These are phyloP conservation scores for Lophiotrema nucula DNA, from an alignment of 495 filamentous ascomycete genomes.

Conservation along the genomic window DNA sequence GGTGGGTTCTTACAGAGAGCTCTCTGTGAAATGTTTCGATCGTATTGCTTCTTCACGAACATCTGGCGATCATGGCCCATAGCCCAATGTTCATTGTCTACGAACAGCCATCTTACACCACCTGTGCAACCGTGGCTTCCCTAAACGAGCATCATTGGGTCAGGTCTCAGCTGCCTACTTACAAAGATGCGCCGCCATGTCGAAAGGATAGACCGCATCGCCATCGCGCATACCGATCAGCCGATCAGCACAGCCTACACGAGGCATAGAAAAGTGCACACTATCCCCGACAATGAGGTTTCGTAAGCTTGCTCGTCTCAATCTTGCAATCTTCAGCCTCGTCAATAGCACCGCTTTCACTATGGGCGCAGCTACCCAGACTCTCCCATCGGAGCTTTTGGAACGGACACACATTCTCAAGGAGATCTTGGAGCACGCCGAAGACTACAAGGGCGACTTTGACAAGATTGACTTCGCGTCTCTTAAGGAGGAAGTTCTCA, in stretches of 20 bases:
- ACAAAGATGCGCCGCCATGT: neutral
- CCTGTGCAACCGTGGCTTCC: neutral
- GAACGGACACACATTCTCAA: slow-evolving; percentile 30
- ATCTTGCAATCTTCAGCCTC: too few species aligned
- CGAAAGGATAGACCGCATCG: neutral
- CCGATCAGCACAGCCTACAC: too few species aligned
- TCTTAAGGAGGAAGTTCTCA: slow-evolving; percentile 30
- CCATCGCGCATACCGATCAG: too few species aligned
- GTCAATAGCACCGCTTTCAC: too few species aligned
- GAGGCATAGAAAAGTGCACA: too few species aligned
- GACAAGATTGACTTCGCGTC: slow-evolving; percentile 25
- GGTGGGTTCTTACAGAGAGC: too few species aligned
- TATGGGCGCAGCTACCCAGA: neutral
- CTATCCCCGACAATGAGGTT: too few species aligned
- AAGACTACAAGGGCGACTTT: slow-evolving; percentile 13
- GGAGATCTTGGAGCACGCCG: slow-evolving; percentile 28
- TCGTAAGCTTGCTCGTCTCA: too few species aligned
- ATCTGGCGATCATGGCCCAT: too few species aligned
- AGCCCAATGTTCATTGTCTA: neutral
- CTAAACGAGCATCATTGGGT: neutral
- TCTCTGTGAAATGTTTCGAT: too few species aligned
- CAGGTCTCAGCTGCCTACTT: neutral
- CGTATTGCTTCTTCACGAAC: too few species aligned
- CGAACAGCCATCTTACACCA: neutral
- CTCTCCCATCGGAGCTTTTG: slow-evolving; percentile 1